Evolutionary conservation across 257 asterid species (phyloP), one percentile per base, ranked within the genome.

Genomic region (Solanum sejunctum): DNA sequence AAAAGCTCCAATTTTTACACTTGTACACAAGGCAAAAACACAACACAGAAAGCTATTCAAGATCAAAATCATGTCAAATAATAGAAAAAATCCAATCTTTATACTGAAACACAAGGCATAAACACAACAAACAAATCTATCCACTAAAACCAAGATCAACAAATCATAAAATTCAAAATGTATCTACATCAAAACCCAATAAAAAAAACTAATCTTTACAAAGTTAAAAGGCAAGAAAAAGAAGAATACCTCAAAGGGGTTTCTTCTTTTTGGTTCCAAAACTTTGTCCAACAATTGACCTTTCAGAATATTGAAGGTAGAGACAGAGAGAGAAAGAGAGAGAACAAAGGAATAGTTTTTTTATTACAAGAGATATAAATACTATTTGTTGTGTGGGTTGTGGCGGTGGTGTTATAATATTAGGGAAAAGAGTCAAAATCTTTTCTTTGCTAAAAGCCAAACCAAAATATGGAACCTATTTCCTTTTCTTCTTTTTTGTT

Each of bases 261-360:
- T 12, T 12, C 67, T 12, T 51, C 54, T 58, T 82, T 64, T 60
- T 17, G 15, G 6, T 82, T 41, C 77, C 45, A 82, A 82, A 26
- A 82, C 43, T 82, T 39, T 60, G 47, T 82, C 16, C 77, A 43
- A 82, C 85, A 84, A 84, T 87, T 85, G 90, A 88, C 89, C 87
- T 85, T 71, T 78, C 66, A 82, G 85, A 87, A 2, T 67, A 57
- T 8, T 39, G 67, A 57, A 80, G 61, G 73, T 11, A 13, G 13
- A 52, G 84, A 28, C 32, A 66, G 47, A 55, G 78, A 61, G 55
- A 10, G 13, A 26, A 21, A 6, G 2, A 61, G 23, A 82, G 41
- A 73, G 41, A 23, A 75, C 20, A 49, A 12, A 45, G 61, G 60
- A 10, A 49, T 2, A 7, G 12, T 12, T 20, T 7, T 73, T 72